Evolutionary conservation across 768 basidiomycete species (phyloP), one percentile per base, ranked within the genome.

Genomic region (Tephrocybe sp.): DNA sequence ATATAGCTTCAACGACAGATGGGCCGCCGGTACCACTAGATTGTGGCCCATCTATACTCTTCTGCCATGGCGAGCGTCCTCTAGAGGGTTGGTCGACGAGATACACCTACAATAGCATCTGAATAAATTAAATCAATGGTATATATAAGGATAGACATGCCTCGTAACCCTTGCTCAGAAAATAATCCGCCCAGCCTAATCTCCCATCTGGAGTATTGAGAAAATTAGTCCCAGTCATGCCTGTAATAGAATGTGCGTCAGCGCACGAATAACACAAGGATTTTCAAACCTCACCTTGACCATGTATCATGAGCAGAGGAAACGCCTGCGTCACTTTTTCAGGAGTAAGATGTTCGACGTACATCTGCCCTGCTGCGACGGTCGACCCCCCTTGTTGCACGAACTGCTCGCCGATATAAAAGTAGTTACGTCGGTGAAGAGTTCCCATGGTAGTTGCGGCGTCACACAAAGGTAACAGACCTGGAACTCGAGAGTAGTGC

Each of bases 151-250:
- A 20, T 26, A 52, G 40, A 41, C 57, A 48, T 57, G 78, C 78
- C 64, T 79, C 77, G 52, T 77, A 79, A 34, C 77, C 78, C 54
- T 73, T 52, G 45, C 67, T 61, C 48, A 80, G 56, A 49, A 80
- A 77, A 62, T 74, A 78, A 62, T 80, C 78, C 12, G 75, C 73
- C 78, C 79, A 80, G 16, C 79, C 78, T 7, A 68, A 59, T 53
- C 76, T 66, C 12, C 75, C 77, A 57, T 80, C 79, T 1, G 78
- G 77, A 0, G 79, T 80, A 50, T 77, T 78, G 36, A 80, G 57
- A 56, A 78, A 76, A 49, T 68, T 76, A 14, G 75, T 71, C 26
- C 75, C 78, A 4, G 77, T 78, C 78, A 79, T 78, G 14, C 72
- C 70, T 71, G 14, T 17, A 31, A 16, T 20, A 4, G 35, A 36